Evolutionary conservation across 2,329 filamentous ascomycete species (phyloP).

Genomic region (Fusarium tuaranense): DNA sequence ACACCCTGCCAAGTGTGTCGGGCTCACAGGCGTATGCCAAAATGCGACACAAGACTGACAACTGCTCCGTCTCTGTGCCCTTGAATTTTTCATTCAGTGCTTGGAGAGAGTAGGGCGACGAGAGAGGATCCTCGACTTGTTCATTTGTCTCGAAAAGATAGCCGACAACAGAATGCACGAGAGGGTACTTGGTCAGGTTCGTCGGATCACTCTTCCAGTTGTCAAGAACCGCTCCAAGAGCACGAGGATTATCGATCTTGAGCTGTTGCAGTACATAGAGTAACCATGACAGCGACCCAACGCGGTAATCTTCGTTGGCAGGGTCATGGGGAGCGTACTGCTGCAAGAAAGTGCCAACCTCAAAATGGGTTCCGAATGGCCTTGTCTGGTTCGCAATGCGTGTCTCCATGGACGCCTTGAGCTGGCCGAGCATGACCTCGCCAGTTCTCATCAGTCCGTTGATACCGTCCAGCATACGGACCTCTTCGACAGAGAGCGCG

Average conservation of each 20-base stretch:
- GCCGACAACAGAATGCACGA: not conserved
- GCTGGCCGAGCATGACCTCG: conserved; percentile 5
- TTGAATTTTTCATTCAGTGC: not conserved
- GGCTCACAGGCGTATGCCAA: not conserved
- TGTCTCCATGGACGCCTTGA: conserved; percentile 11
- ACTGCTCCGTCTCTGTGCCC: not conserved
- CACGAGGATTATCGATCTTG: not conserved
- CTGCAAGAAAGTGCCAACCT: not conserved
- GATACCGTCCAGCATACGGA: conserved; percentile 10
- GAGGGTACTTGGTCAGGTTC: not conserved
- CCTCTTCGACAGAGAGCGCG: not conserved
- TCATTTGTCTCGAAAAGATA: not conserved
- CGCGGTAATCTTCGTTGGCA: not conserved
- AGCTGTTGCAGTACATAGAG: not conserved
- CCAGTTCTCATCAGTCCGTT: conserved; percentile 9
- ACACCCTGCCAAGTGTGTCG: not conserved
- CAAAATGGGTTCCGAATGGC: not conserved
- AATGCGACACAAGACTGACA: not conserved
- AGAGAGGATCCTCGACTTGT: not conserved
- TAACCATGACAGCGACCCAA: not conserved
- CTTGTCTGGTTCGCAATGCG: not conserved
- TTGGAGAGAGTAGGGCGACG: not conserved
- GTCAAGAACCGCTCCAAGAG: not conserved
- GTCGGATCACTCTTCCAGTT: not conserved
- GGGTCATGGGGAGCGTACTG: not conserved